phyloP scores from a whole-genome alignment of 1,284 basidiomycete species.

The Porodaedalea pini region DNA sequence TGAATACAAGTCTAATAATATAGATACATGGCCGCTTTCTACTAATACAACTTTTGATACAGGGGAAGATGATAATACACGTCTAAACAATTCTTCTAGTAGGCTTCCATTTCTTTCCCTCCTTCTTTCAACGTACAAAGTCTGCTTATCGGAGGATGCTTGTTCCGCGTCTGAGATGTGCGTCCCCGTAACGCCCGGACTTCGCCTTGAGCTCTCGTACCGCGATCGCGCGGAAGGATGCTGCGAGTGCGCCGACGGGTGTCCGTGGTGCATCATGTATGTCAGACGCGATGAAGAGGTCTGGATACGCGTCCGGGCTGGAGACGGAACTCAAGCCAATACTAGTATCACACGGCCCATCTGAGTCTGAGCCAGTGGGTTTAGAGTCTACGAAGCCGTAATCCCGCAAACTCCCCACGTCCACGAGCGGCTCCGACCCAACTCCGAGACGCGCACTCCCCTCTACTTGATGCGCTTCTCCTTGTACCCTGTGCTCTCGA shows the following conservation, averaged over 20 bases:
- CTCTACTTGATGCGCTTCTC: not conserved
- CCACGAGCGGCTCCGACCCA: no score
- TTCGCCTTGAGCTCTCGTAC: not conserved
- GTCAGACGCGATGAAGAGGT: conserved; percentile 25
- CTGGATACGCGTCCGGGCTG: conserved; percentile 19
- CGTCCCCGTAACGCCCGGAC: not conserved
- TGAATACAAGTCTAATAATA: no score
- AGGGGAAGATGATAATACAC: no score
- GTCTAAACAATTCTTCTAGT: no score
- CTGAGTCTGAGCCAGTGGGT: no score
- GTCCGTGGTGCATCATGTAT: conserved; percentile 11
- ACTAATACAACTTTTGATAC: no score
- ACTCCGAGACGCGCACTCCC: not conserved
- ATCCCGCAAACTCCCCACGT: no score
- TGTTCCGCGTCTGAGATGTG: not conserved
- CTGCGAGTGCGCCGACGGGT: conserved; percentile 14
- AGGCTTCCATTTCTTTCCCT: not conserved
- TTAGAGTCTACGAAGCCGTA: no score
- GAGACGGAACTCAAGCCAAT: conserved; percentile 21
- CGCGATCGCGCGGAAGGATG: conserved; percentile 19
- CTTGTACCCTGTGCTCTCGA: not conserved
- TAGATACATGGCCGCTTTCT: no score
- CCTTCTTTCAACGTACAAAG: not conserved
- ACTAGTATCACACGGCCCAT: not conserved
- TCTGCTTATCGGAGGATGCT: not conserved